A percentile compares a stretch with the other conserved stretches of the same genome.
These are phyloP conservation scores for Tympanopsis confertula DNA, from an alignment of 2,329 filamentous ascomycete species.

Conservation along the genomic window DNA sequence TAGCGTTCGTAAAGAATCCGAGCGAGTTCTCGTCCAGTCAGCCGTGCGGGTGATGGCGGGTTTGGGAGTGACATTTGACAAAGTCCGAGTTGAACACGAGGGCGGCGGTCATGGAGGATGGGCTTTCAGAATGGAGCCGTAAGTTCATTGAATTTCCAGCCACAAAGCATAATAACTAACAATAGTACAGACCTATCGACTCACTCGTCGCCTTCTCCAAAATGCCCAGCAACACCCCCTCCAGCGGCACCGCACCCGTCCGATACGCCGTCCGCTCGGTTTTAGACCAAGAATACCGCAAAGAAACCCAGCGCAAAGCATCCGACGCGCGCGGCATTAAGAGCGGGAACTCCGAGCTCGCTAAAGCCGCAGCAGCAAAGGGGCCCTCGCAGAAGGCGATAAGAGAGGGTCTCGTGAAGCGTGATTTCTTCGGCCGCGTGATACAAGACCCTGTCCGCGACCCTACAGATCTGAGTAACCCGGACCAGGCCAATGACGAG, in stretches of 20 bases:
- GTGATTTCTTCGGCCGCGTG: conserved; percentile 55
- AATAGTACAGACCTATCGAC: not conserved
- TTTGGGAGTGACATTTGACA: conserved; percentile 49
- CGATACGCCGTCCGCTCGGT: conserved; percentile 55
- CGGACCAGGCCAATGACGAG: conserved; percentile 14
- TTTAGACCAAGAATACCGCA: conserved; percentile 50
- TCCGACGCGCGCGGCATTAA: conserved; percentile 5
- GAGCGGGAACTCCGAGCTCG: not conserved
- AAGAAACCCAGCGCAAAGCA: conserved; percentile 27
- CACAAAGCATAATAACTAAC: not conserved
- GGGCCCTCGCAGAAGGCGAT: conserved; percentile 4
- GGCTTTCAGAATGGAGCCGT: conserved; percentile 57
- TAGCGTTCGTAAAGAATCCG: conserved; percentile 51
- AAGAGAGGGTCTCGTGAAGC: conserved; percentile 25
- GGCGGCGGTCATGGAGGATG: conserved; percentile 35
- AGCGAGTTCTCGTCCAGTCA: conserved; percentile 45
- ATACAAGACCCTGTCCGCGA: conserved; percentile 24
- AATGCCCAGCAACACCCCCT: conserved; percentile 38
- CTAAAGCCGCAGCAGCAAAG: not conserved
- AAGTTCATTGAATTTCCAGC: conserved; percentile 10
- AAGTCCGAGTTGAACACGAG: conserved; percentile 40
- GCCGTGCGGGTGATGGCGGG: conserved; percentile 53
- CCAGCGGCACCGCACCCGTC: conserved; percentile 38
- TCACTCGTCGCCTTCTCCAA: conserved; percentile 1
- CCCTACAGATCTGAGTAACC: conserved; percentile 11